A percentile compares a stretch with the other conserved stretches of the same genome.
These are phyloP conservation scores for Colletotrichum cordylinicola DNA, from an alignment of 2,329 filamentous ascomycete genomes.

Conservation along the genomic window DNA sequence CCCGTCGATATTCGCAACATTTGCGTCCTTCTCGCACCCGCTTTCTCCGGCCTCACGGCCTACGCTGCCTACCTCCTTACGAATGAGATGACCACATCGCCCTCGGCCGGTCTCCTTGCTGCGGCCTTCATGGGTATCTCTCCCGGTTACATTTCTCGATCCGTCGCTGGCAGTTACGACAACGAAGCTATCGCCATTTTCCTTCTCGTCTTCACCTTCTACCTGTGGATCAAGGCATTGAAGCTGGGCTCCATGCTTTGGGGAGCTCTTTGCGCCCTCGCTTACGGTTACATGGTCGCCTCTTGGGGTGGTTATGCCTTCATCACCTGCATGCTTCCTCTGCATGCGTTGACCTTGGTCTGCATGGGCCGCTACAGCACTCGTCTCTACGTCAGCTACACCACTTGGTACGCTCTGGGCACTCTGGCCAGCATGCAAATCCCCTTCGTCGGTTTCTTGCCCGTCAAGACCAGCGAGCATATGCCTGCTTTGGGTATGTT, in stretches of 20 bases:
- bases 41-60: slow-evolving; percentile 91
- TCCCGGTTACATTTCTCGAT: slow-evolving; percentile 96
- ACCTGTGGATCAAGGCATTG: slow-evolving; percentile 97
- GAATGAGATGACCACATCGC: slow-evolving; percentile 95
- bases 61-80: slow-evolving; percentile 94
- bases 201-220: slow-evolving; percentile 97
- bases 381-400: slow-evolving; percentile 94
- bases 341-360: slow-evolving; percentile 92
- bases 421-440: slow-evolving; percentile 99
- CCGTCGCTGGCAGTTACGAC: slow-evolving; percentile 97
- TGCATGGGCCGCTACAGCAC: slow-evolving; percentile 97
- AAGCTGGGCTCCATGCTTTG: slow-evolving; percentile 97
- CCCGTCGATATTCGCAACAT: slow-evolving; percentile 99
- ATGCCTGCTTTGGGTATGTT: slow-evolving; percentile 90
- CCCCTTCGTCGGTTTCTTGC: slow-evolving; percentile 96
- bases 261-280: slow-evolving; percentile 92
- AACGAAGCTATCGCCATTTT: slow-evolving; percentile 99
- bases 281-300: slow-evolving; percentile 99
- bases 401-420: slow-evolving; percentile 96
- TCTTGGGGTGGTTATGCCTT: slow-evolving; percentile 99
- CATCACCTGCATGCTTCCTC: slow-evolving; percentile 95
- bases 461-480: slow-evolving; percentile 96
- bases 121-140: slow-evolving; percentile 97
- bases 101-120: slow-evolving; percentile 92
- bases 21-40: slow-evolving; percentile 94